Evolutionary conservation across 805 yeast genomes (phyloP), one percentile per base, ranked within the genome.

Genomic region (Nakazawaea wickerhamii): DNA sequence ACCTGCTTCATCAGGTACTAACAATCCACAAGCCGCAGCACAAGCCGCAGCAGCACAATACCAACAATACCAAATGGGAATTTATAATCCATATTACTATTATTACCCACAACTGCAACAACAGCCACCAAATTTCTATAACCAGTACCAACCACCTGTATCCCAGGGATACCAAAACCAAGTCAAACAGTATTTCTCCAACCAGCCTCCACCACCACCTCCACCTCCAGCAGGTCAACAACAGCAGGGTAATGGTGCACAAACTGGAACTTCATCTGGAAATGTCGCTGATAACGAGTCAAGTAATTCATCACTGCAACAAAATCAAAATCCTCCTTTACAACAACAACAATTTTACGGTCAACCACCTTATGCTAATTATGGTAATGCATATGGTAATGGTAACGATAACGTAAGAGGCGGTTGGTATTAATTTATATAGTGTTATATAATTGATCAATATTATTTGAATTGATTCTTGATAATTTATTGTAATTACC

Each of bases 241-340:
- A 30, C 46, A 41, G 35, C 40, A 41, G 27, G 22, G 42, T 30
- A 15, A n/a, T 25, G 40, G 40, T 14, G 18, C 42, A 23, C 15
- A 17, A 36, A 27, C 39, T 31, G 35, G 43, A 40, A 40, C 49
- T 43, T 38, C 46, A 17, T 42, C 52, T 38, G 50, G 46, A 14
- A 43, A 46, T 34, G 46, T 43, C 18, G 40, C 45, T 48, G 52
- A 43, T 40, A 46, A 47, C 23, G 53, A 51, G 47, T 51, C 50
- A 48, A 50, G 51, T 53, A 50, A 52, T 48, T 48, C 41, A 46
- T 59, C 53, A 43, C 50, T 51, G 21, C 59, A 52, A 22, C 59
- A 50, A 43, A 49, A 50, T 36, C 52, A 48, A 36, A 52, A 51
- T 4, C 36, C 36, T 9, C 50, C 40, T 39, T 46, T 45, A 34